Conservation (phyloP, 2,329 filamentous ascomycete genomes). For the Onygenales sp. region DNA sequence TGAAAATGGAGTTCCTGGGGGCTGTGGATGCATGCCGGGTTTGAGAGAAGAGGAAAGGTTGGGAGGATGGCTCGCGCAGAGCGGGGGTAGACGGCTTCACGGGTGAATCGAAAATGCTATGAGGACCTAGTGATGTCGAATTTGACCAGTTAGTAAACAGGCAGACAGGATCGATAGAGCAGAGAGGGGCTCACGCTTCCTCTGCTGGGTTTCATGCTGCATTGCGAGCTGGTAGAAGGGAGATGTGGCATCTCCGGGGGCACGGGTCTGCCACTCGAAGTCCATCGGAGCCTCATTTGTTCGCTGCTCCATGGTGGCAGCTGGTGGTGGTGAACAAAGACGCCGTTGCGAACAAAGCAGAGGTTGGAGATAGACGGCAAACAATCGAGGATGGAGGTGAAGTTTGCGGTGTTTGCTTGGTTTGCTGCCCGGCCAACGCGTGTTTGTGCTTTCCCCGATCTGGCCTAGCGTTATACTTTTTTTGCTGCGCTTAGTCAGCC, state of each 20-base stretch:
- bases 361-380: background rate
- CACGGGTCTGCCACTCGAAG: slow-evolving; percentile 39
- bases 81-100: slow-evolving; percentile 39
- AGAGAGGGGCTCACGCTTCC: slow-evolving; percentile 31
- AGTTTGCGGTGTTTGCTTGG: background rate
- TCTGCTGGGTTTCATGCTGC: slow-evolving; percentile 28
- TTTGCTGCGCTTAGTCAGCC: too few relatives aligned
- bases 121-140: slow-evolving; percentile 21
- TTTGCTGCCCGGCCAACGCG: background rate
- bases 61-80: slow-evolving; percentile 40
- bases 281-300: slow-evolving; percentile 41
- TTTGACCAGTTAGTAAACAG: background rate
- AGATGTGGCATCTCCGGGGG: slow-evolving; percentile 36
- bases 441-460: too few relatives aligned
- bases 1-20: slow-evolving; percentile 34
- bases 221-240: slow-evolving; percentile 39
- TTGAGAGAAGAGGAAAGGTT: slow-evolving; percentile 41
- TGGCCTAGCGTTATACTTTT: too few relatives aligned
- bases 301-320: slow-evolving; percentile 25
- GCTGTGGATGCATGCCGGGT: slow-evolving; percentile 19
- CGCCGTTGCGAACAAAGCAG: background rate
- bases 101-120: slow-evolving; percentile 36
- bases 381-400: too few relatives aligned
- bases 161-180: background rate
- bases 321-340: background rate